phyloP scores from a whole-genome alignment of 2,329 filamentous ascomycete genomes.

The Colletotrichum sp. region DNA sequence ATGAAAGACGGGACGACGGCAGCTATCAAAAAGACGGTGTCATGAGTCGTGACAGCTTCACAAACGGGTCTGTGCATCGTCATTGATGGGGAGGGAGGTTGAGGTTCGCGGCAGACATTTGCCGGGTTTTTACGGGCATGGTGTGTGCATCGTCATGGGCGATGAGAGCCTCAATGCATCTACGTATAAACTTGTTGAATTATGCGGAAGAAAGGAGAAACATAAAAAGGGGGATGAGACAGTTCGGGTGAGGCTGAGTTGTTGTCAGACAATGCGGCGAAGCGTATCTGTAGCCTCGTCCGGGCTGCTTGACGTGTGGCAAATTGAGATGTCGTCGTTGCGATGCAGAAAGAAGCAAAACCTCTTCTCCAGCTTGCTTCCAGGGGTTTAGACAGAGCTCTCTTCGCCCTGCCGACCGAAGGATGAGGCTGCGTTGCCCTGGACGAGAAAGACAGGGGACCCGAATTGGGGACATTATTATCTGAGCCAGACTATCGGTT shows the following conservation, averaged over 20 bases:
- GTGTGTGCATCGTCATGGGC: background rate
- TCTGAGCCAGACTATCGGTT: conserved; percentile 6
- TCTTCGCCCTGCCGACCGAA: background rate
- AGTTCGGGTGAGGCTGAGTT: background rate
- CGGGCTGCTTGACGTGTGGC: background rate
- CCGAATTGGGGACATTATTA: background rate
- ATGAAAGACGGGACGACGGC: background rate
- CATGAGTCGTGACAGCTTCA: conserved; percentile 9
- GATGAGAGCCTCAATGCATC: background rate
- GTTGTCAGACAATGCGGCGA: background rate
- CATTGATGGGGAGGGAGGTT: background rate
- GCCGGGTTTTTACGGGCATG: background rate
- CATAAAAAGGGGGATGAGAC: background rate
- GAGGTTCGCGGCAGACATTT: background rate
- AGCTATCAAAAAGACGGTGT: background rate
- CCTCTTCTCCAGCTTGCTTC: background rate
- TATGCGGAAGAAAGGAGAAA: background rate
- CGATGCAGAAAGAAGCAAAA: background rate
- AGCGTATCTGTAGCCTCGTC: background rate
- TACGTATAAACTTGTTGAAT: background rate
- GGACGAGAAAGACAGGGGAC: background rate
- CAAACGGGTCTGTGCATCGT: background rate
- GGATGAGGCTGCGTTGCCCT: background rate
- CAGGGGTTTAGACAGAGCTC: background rate
- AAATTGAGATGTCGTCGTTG: background rate